Conservation (phyloP, 495 filamentous ascomycete genomes). For the Neurospora terricola region DNA sequence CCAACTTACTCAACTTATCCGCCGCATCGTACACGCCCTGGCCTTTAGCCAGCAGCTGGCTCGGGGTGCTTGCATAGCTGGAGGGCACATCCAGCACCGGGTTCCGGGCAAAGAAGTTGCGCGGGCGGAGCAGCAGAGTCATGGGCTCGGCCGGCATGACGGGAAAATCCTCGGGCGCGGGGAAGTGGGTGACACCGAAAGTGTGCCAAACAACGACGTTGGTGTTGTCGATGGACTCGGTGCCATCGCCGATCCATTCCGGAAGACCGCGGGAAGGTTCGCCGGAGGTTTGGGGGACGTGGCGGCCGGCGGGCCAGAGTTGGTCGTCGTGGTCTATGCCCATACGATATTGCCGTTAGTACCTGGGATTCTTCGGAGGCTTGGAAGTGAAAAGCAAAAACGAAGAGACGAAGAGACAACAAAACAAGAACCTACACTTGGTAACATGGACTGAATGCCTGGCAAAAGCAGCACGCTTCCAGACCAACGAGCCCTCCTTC, state of each 20-base stretch:
- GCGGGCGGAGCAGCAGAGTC: slow-evolving; percentile 70
- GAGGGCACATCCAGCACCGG: slow-evolving; percentile 83
- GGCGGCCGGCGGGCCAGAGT: slow-evolving; percentile 83
- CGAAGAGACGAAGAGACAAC: too few species aligned
- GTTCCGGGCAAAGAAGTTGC: slow-evolving; percentile 82
- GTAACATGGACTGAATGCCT: slow-evolving; percentile 88
- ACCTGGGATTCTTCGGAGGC: too few species aligned
- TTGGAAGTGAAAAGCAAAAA: too few species aligned
- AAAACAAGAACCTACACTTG: slow-evolving; percentile 44
- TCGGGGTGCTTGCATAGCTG: slow-evolving; percentile 64
- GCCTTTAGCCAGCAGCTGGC: slow-evolving; percentile 47
- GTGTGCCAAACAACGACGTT: slow-evolving; percentile 96
- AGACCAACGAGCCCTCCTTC: slow-evolving; percentile 74
- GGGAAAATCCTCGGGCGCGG: slow-evolving; percentile 85
- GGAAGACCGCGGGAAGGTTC: slow-evolving; percentile 70
- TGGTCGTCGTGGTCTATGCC: slow-evolving; percentile 66
- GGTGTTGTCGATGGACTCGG: slow-evolving; percentile 65
- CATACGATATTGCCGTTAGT: too few species aligned
- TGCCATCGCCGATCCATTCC: slow-evolving; percentile 73
- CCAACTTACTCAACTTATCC: slow-evolving; percentile 37
- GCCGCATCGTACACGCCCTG: slow-evolving; percentile 35
- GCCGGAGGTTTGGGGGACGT: slow-evolving; percentile 88
- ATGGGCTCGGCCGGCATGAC: slow-evolving; percentile 85
- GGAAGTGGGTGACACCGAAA: slow-evolving; percentile 89
- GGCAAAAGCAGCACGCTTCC: slow-evolving; percentile 91